These are phyloP conservation scores for Mrakia gelida DNA, from an alignment of 768 basidiomycete species.

Conservation along the genomic window DNA sequence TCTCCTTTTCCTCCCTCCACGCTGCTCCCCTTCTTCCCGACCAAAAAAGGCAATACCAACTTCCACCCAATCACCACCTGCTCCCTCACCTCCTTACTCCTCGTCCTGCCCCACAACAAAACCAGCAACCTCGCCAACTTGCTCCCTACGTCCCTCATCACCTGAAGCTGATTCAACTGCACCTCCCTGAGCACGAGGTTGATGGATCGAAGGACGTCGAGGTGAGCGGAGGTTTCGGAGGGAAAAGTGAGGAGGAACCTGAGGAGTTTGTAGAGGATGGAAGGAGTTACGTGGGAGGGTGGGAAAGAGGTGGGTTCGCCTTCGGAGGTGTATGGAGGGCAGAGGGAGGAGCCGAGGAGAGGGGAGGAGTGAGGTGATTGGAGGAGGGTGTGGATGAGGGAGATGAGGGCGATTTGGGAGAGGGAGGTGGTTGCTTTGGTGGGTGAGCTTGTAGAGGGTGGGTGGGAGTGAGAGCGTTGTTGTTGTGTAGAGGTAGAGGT, in stretches of 20 bases:
- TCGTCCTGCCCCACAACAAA: slow-evolving; percentile 69
- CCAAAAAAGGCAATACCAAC: slow-evolving; percentile 67
- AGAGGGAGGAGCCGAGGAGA: slow-evolving; percentile 59
- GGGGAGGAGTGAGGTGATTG: slow-evolving; percentile 55
- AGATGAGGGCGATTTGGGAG: slow-evolving; percentile 69
- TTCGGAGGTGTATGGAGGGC: slow-evolving; percentile 45
- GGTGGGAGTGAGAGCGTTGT: background rate
- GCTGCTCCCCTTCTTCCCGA: background rate
- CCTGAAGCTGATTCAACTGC: slow-evolving; percentile 65
- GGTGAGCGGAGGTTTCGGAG: slow-evolving; percentile 70
- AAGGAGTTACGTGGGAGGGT: slow-evolving; percentile 33
- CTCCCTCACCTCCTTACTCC: slow-evolving; percentile 72
- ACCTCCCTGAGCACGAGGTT: slow-evolving; percentile 67
- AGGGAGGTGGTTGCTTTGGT: slow-evolving; percentile 38
- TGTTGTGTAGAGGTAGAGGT: background rate
- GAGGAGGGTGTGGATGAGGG: slow-evolving; percentile 45
- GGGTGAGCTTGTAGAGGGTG: background rate
- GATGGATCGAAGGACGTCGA: slow-evolving; percentile 65
- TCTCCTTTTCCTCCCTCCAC: background rate
- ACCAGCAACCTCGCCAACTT: slow-evolving; percentile 63
- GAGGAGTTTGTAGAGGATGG: slow-evolving; percentile 57
- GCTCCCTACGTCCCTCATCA: slow-evolving; percentile 59
- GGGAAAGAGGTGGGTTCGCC: slow-evolving; percentile 25
- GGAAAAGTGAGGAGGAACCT: slow-evolving; percentile 65
- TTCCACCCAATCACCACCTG: slow-evolving; percentile 68